Base-by-base conservation (phyloP, 192 early-diverging fungal genomes). In the Mortierella claussenii region DNA sequence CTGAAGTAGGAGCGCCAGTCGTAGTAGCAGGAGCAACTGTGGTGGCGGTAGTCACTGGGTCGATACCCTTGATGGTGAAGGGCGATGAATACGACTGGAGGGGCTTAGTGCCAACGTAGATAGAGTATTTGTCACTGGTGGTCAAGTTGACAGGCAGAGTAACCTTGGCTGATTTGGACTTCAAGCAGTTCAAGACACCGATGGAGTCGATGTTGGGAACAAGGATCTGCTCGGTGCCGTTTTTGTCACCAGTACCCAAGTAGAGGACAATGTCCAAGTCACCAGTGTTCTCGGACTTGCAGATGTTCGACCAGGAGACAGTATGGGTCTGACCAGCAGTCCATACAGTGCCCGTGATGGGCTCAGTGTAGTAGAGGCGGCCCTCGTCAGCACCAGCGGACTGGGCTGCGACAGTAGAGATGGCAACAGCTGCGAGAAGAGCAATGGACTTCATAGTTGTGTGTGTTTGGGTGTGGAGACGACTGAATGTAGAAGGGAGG, bases 351-450 rank as follows among this genome's bases (percentile, higher is more conserved):
- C 20, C 55, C 17, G 32, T 3, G 42, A 43, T 55, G 51, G 71
- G 71, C 51, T 53, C 49, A 43, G 71, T 31, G 71, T 75, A 75
- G 50, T 31, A 65, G 56, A 75, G 71, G 21, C 71, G 71, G 26
- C 56, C 63, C 63, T 75, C 63, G 26, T 75, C 69, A n/a, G n/a
- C n/a, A 23, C 28, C 69, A 45, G 49, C 11, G 33, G 60, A 40
- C 63, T 75, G 71, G 34, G 71, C 71, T 48, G 64, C 49, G 57
- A 66, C 63, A 42, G 63, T 50, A 12, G 69, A 63, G 52, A 57
- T 64, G 37, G 70, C 70, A 23, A 62, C 48, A 40, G 58, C 60
- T 26, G 69, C 56, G 63, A 66, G 24, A 45, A 75, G 6, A 54
- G 47, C 46, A 36, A 40, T 51, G 58, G 30, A 75, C 57, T 75